Percentiles rank a stretch among this genome's conserved stretches.
phyloP scores from a whole-genome alignment of 2,329 filamentous ascomycete species.

The Sphaerostilbella broomeana region DNA sequence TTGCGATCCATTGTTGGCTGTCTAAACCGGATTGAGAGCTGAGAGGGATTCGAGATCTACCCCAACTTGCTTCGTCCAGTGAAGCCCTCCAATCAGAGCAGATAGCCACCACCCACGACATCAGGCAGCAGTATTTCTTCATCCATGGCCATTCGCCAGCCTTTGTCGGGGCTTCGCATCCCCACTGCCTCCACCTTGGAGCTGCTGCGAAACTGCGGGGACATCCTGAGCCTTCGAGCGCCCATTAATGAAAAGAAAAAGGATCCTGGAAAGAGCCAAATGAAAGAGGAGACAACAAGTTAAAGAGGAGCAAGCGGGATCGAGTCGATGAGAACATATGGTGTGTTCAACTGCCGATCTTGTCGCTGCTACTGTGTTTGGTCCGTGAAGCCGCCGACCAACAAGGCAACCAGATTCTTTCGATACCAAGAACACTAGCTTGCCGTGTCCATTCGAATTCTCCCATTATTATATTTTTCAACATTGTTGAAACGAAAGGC shows the following conservation, averaged over 20 bases:
- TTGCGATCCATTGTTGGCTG: not conserved
- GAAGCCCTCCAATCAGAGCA: conserved; percentile 10
- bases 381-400: no score
- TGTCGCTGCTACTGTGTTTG: conserved; percentile 3
- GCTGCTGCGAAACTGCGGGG: conserved; percentile 10
- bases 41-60: conserved; percentile 1
- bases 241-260: conserved; percentile 1
- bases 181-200: conserved; percentile 1
- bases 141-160: conserved; percentile 3
- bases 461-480: no score
- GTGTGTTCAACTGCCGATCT: not conserved
- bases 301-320: no score
- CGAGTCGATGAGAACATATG: not conserved
- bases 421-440: conserved; percentile 4
- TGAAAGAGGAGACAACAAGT: not conserved
- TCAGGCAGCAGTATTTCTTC: conserved; percentile 14
- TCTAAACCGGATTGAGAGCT: not conserved
- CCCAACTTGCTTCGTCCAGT: conserved; percentile 7
- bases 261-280: not conserved
- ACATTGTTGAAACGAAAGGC: no score
- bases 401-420: conserved; percentile 10
- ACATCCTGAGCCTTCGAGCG: not conserved
- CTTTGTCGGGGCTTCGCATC: not conserved
- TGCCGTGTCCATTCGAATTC: no score
- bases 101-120: conserved; percentile 2